These are phyloP conservation scores for Aspergillus fructus DNA, from an alignment of 2,329 filamentous ascomycete species.

Conservation along the genomic window DNA sequence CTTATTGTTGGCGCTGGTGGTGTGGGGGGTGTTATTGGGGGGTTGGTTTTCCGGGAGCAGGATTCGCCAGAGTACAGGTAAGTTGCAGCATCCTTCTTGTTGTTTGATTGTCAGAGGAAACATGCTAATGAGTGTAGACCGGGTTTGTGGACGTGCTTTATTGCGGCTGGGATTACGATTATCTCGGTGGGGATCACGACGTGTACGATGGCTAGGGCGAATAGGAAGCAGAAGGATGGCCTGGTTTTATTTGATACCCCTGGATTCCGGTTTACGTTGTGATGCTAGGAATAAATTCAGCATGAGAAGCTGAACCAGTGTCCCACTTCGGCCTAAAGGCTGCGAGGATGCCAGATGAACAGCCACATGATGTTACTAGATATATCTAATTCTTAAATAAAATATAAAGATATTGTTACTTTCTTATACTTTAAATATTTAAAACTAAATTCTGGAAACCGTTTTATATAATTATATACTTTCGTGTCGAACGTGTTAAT, in stretches of 20 bases:
- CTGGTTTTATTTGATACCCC: conserved; percentile 3
- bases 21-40: conserved; percentile 15
- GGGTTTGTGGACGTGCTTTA: conserved; percentile 10
- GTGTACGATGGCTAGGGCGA: conserved; percentile 2
- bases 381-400: too few relatives aligned
- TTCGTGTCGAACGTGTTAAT: too few relatives aligned
- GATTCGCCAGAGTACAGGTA: conserved; percentile 13
- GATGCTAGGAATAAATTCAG: too few relatives aligned
- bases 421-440: too few relatives aligned
- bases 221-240: conserved; percentile 4
- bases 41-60: conserved; percentile 12
- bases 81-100: not conserved
- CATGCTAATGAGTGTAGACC: not conserved
- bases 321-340: too few relatives aligned
- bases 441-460: too few relatives aligned
- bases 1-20: conserved; percentile 14
- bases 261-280: conserved; percentile 14
- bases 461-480: too few relatives aligned
- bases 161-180: conserved; percentile 7
- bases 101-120: not conserved
- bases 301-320: too few relatives aligned
- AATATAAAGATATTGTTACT: too few relatives aligned
- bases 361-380: too few relatives aligned
- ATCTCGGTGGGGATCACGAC: conserved; percentile 10
- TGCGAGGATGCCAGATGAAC: too few relatives aligned